Evolutionary conservation across 345 rosid species (phyloP), one percentile per base, ranked within the genome.

Genomic region (Acer saccharum): DNA sequence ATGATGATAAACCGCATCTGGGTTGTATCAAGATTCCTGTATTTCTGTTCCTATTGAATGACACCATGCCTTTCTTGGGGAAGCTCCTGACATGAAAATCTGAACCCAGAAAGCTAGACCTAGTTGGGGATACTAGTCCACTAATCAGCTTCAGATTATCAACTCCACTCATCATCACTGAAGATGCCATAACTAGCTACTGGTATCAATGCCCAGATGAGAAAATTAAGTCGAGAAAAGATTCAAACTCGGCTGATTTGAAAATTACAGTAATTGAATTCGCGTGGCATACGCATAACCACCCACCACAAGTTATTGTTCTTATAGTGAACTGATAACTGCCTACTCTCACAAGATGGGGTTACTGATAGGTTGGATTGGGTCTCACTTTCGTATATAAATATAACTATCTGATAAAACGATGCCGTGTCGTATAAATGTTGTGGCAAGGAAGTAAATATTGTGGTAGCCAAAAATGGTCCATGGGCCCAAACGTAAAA

Each of bases 131-230:
- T 61, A 41, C 70, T 39, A 64, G 10, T 27, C 69, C 69, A 63
- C 76, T 39, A n/a, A 11, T 35, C n/a, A 78, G 67, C 60, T 72
- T 71, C 39, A 84, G 76, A 58, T 76, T 81, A 35, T 81, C 80
- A 60, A 76, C 74, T 69, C 86, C 86, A 72, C 54, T 74, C 54
- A 80, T 74, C 54, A 80, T 66, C 66, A 55, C n/a, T 71, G 80
- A 69, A 72, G 84, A 50, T 46, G 82, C 84, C 82, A 81, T 76
- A 73, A n/a, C 13, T 7, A 72, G 52, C 32, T 41, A 50, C n/a
- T 3, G 7, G 13, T 54, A 55, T 2, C 43, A 32, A 27, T 17
- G 48, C 20, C 69, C 69, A 32, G 39, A 35, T 35, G 39, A 35
- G 39, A 35, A 35, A 35, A 32, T 4, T 32, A 32, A 32, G 39